Percentiles rank a stretch among this genome's conserved stretches.
These are phyloP conservation scores for Panellus pusillus DNA, from an alignment of 768 basidiomycete species.

Conservation along the genomic window DNA sequence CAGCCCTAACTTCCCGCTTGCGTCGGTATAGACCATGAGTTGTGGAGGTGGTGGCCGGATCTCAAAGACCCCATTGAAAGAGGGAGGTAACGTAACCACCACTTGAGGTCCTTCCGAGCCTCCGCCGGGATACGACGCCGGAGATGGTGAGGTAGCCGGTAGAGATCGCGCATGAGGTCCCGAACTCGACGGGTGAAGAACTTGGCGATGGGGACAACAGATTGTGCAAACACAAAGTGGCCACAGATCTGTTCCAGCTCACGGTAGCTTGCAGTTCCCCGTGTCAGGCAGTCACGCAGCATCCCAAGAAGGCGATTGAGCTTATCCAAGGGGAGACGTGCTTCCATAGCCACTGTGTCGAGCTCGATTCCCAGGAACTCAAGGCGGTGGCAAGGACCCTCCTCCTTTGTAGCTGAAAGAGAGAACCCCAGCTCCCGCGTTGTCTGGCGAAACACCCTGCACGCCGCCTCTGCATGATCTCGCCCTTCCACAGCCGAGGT, in stretches of 20 bases:
- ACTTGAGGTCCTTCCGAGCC: conserved; percentile 1
- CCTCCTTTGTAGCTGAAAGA: conserved; percentile 21
- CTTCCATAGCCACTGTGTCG: conserved; percentile 22
- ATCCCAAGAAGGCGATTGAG: conserved; percentile 17
- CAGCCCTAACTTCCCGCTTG: not conserved
- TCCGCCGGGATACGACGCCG: not conserved
- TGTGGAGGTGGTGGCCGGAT: not conserved
- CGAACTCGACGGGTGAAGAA: not conserved
- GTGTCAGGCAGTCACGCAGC: conserved; percentile 1
- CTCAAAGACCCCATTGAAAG: not conserved
- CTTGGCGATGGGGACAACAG: not conserved
- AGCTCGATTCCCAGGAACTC: conserved; percentile 23
- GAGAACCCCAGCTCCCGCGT: conserved; percentile 18
- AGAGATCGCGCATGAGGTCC: not conserved
- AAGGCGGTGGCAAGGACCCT: conserved; percentile 12
- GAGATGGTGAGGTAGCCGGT: not conserved
- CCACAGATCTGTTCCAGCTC: conserved; percentile 17
- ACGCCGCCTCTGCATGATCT: not conserved
- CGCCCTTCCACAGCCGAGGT: not conserved
- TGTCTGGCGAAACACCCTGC: conserved; percentile 2
- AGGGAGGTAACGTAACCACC: conserved; percentile 6
- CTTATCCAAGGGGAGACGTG: conserved; percentile 19
- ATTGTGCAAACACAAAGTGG: not conserved
- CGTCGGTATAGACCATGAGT: not conserved
- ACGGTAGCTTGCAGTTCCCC: not conserved